These are phyloP conservation scores for Mimosa bimucronata DNA, from an alignment of 306 rosid genomes.

Conservation along the genomic window DNA sequence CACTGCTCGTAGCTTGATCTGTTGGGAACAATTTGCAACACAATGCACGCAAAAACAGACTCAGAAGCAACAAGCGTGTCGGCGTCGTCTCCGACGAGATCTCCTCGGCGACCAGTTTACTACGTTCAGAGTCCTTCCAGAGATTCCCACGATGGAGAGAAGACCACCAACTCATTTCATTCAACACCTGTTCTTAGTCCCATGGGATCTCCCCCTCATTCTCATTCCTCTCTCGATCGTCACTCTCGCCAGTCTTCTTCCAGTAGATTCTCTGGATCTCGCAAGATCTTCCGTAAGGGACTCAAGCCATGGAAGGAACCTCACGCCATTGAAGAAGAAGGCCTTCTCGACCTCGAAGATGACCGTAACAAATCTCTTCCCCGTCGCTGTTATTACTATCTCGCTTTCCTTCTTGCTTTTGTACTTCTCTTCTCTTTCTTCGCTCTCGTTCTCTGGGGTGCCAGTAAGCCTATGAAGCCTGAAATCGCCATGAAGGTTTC, in stretches of 20 bases:
- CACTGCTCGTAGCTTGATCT: neutral
- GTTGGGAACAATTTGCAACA: neutral
- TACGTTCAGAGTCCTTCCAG: constrained; percentile 93
- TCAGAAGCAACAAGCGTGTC: constrained; percentile 91
- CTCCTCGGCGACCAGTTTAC: constrained; percentile 92
- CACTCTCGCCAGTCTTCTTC: constrained; percentile 88
- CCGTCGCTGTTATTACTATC: constrained; percentile 78
- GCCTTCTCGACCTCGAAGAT: constrained; percentile 71
- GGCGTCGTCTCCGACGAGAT: constrained; percentile 78
- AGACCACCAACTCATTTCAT: constrained; percentile 89
- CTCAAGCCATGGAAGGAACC: constrained; percentile 77
- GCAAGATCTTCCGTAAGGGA: constrained; percentile 57
- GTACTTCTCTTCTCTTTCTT: constrained; percentile 75
- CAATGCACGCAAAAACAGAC: constrained; percentile 91
- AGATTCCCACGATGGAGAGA: constrained; percentile 97
- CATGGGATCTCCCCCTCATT: constrained; percentile 93
- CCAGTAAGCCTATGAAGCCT: constrained; percentile 95
- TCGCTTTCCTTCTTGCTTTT: constrained; percentile 75
- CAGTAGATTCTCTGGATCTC: constrained; percentile 86
- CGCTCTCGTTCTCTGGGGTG: constrained; percentile 84
- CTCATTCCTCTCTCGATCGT: constrained; percentile 80
- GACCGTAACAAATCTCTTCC: constrained; percentile 42
- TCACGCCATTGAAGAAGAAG: constrained; percentile 90
- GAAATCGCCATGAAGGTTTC: constrained; percentile 65
- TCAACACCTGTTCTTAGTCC: constrained; percentile 90